A percentile compares a stretch with the other conserved stretches of the same genome.
Conservation (phyloP, 2,329 filamentous ascomycete species). For the Tolypocladium album region DNA sequence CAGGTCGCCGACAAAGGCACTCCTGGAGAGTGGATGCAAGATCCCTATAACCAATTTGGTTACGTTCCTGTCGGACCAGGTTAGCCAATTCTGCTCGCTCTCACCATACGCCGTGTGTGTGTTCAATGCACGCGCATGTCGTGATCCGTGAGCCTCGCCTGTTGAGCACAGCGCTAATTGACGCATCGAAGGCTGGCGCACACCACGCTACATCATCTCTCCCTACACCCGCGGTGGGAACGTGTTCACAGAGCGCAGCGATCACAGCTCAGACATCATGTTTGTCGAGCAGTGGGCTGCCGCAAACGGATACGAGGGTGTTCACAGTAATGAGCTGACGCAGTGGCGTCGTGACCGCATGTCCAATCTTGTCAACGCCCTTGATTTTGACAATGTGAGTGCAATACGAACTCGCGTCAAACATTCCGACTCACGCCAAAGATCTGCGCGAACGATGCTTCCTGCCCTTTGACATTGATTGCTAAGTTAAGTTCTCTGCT, state of each 20-base stretch:
- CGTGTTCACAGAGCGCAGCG: slow-evolving; percentile 40
- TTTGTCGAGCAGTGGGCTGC: slow-evolving; percentile 36
- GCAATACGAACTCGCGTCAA: neutral
- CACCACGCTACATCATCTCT: slow-evolving; percentile 42
- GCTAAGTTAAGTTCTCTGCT: neutral
- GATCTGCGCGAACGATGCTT: too few relatives aligned
- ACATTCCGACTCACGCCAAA: too few relatives aligned
- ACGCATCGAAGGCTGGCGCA: slow-evolving; percentile 23
- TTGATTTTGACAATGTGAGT: slow-evolving; percentile 27
- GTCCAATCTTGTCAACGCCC: slow-evolving; percentile 19
- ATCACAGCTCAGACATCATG: slow-evolving; percentile 42
- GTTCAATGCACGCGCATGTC: too few relatives aligned
- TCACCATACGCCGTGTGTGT: too few relatives aligned
- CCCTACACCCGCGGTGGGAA: slow-evolving; percentile 42
- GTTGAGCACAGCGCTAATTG: neutral
- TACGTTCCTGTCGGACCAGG: slow-evolving; percentile 16
- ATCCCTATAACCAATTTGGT: slow-evolving; percentile 18
- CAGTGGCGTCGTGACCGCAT: slow-evolving; percentile 16
- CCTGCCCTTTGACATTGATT: too few relatives aligned
- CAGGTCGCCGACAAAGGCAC: slow-evolving; percentile 35
- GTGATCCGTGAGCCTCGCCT: neutral
- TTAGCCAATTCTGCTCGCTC: slow-evolving; percentile 4
- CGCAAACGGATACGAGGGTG: slow-evolving; percentile 22
- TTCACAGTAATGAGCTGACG: slow-evolving; percentile 10
- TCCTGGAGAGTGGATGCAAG: slow-evolving; percentile 37